Evolutionary conservation across 805 yeast species (phyloP).

Genomic region (Pichia kluyveri): DNA sequence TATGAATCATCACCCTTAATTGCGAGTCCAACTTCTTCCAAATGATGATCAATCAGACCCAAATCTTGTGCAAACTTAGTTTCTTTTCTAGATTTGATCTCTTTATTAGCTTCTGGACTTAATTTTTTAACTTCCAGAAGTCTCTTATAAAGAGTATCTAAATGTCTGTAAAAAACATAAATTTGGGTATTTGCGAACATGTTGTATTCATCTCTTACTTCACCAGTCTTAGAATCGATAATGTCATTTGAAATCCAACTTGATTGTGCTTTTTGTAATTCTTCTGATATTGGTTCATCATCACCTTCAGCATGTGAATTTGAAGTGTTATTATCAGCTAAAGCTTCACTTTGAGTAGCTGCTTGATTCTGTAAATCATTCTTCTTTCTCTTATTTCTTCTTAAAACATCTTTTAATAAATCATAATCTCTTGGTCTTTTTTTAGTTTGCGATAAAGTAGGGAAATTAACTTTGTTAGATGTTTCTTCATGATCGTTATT

Average conservation of each 20-base stretch:
- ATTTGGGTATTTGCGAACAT: conserved; percentile 82
- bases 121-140: conserved; percentile 66
- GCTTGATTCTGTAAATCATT: conserved; percentile 3
- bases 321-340: conserved; percentile 7
- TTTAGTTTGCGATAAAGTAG: conserved; percentile 24
- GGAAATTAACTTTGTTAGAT: neutral
- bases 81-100: conserved; percentile 51
- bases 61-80: conserved; percentile 83
- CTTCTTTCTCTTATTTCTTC: conserved; percentile 28
- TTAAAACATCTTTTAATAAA: conserved; percentile 50
- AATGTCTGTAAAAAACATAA: conserved; percentile 81
- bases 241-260: conserved; percentile 27
- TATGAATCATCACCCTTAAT: conserved; percentile 67
- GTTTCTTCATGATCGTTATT: conserved; percentile 8
- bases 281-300: conserved; percentile 13
- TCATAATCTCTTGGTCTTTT: conserved; percentile 51
- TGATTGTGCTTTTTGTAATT: conserved; percentile 25
- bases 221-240: conserved; percentile 16
- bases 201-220: conserved; percentile 52
- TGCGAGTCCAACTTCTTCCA: conserved; percentile 71
- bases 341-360: neutral
- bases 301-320: neutral
- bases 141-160: conserved; percentile 75
- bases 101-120: conserved; percentile 63
- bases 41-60: conserved; percentile 69